Evolutionary conservation across 1,284 basidiomycete genomes (phyloP), one percentile per base, ranked within the genome.

Genomic region (Apiotrichum porosum): DNA sequence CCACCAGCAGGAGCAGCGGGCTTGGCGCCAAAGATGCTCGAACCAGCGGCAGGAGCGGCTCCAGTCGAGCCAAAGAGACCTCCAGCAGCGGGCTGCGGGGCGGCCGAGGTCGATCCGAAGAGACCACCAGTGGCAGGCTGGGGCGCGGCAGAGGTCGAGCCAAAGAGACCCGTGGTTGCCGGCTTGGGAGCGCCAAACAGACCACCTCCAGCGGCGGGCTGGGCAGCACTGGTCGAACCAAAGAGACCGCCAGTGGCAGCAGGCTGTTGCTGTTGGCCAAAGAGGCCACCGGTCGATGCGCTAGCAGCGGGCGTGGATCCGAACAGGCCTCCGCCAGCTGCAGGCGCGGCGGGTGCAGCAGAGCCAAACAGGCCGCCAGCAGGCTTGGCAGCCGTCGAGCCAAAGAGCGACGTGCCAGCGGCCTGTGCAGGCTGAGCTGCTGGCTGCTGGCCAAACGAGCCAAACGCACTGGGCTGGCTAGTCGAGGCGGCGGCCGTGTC

Each of bases 51-150:
- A 21, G 51, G 35, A 17, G 54, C 36, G 26, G 56, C 54, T 68
- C 69, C 36, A 28, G 51, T 52, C 4, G 56, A 54, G 1, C 60
- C 58, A 37, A 64, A 64, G 23, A 61, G 39, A 6, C 53, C 53
- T 6, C 34, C 38, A 3, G 44, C 40, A 13, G 38, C 23, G 18
- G 23, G 44, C 17, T 22, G 17, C 28, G 37, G 34, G 26, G 41
- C 42, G 15, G 42, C 22, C 36, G 41, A 30, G 3, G 38, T 44
- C 14, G 52, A 52, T 10, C 61, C 61, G 18, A 50, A 50, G 24
- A 50, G 33, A 26, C 40, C 35, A 26, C 51, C 34, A 3, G 42
- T 37, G 3, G 42, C 21, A 6, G 43, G 23, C 6, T 35, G 32
- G 4, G 39, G 17, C 0, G 47, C 30, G 10, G 47, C 24, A 6